Percentiles rank a stretch among this genome's conserved stretches.
Evolutionary conservation across 768 basidiomycete genomes (phyloP).

Genomic region (Auricularia heimuer): DNA sequence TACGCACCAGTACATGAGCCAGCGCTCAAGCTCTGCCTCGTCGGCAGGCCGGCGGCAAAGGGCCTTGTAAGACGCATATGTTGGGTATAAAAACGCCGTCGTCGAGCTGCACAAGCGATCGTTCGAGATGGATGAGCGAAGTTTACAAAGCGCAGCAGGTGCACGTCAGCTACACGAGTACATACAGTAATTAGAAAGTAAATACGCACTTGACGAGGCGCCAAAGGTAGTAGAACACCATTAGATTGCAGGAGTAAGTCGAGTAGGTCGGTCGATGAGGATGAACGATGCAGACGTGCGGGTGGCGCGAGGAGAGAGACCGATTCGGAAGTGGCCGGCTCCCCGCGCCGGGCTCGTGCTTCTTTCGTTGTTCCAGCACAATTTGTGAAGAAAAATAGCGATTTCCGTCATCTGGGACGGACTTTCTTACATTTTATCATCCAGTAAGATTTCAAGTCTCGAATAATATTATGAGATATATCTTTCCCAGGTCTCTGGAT

Average conservation of each 20-base stretch:
- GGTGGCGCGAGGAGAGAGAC: background rate
- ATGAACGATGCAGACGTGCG: no score
- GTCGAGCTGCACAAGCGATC: constrained; percentile 29
- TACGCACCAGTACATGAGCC: constrained; percentile 88
- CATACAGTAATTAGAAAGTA: background rate
- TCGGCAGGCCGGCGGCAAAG: constrained; percentile 79
- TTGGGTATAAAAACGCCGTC: constrained; percentile 80
- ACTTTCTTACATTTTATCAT: no score
- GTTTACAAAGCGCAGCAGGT: background rate
- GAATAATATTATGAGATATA: no score
- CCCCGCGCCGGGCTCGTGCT: background rate
- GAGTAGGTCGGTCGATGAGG: no score
- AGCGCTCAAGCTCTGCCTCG: constrained; percentile 78
- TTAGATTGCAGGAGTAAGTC: background rate
- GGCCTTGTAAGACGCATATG: constrained; percentile 94
- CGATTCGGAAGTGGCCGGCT: background rate
- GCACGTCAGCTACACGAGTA: background rate
- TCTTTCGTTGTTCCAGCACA: no score
- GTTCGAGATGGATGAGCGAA: background rate
- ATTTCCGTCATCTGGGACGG: no score
- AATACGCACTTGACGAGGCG: background rate
- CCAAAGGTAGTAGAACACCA: background rate
- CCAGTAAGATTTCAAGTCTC: no score
- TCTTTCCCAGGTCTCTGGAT: no score
- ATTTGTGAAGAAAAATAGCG: no score